A percentile compares a stretch with the other conserved stretches of the same genome.
Evolutionary conservation across 352 stramenopile species (phyloP).

Genomic region (Phytophthora tentaculata): DNA sequence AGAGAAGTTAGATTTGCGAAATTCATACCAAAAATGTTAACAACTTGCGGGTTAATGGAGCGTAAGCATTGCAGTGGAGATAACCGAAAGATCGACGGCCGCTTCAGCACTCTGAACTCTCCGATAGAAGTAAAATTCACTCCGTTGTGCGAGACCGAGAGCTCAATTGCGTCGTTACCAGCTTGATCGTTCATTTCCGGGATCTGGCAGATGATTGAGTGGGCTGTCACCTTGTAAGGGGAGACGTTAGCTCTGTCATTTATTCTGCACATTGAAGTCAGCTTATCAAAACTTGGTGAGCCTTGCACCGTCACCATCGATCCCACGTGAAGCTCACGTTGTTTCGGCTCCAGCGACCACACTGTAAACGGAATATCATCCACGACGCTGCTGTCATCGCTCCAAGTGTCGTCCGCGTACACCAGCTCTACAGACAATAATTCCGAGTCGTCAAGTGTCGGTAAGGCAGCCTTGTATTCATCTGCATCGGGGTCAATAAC

Average conservation of each 20-base stretch:
- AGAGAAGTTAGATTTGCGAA: constrained; percentile 37
- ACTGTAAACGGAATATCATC: constrained; percentile 21
- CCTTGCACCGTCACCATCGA: constrained; percentile 35
- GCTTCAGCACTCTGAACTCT: constrained; percentile 14
- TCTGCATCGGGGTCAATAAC: constrained; percentile 39
- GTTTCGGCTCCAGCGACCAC: constrained; percentile 34
- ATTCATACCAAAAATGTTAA: constrained; percentile 42
- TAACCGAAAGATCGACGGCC: constrained; percentile 34
- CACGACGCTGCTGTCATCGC: constrained; percentile 11
- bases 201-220: constrained; percentile 33
- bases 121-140: constrained; percentile 28
- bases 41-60: constrained; percentile 15
- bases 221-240: constrained; percentile 23
- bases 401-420: constrained; percentile 2
- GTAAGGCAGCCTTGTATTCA: constrained; percentile 40
- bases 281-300: constrained; percentile 22
- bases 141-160: constrained; percentile 38
- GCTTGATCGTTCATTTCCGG: constrained; percentile 15
- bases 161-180: background rate
- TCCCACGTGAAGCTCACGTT: constrained; percentile 27
- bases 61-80: constrained; percentile 22
- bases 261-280: constrained; percentile 27
- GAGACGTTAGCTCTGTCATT: constrained; percentile 10
- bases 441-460: constrained; percentile 16
- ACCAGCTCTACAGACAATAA: constrained; percentile 31